Conservation (phyloP, 345 rosid genomes). For the Heritiera littoralis region DNA sequence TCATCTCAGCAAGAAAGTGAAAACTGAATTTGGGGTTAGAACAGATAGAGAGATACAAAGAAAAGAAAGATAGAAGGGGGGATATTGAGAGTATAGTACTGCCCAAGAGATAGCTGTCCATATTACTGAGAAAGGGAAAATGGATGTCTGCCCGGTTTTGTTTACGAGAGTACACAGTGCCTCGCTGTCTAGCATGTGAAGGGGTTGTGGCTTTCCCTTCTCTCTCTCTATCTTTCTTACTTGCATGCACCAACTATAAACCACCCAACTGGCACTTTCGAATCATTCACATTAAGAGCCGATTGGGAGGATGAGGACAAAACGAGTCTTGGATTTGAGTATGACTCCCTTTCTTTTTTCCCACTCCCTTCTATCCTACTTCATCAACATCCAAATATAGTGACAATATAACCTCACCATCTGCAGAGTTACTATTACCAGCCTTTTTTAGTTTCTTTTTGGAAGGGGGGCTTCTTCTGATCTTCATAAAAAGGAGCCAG, state of each 20-base stretch:
- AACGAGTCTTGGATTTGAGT: conserved; percentile 31
- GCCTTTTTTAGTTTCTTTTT: background rate
- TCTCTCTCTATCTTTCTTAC: conserved; percentile 22
- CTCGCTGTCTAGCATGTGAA: conserved; percentile 73
- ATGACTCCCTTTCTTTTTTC: conserved; percentile 29
- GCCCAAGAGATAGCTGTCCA: conserved; percentile 36
- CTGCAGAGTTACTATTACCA: background rate
- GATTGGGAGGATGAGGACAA: conserved; percentile 36
- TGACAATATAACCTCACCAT: conserved; percentile 16
- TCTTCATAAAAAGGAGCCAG: conserved; percentile 14
- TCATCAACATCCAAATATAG: conserved; percentile 13
- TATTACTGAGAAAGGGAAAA: conserved; percentile 34
- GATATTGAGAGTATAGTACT: background rate
- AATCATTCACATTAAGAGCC: conserved; percentile 30
- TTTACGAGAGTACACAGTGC: conserved; percentile 51
- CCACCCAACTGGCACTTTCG: conserved; percentile 47
- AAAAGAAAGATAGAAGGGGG: background rate
- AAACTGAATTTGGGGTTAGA: background rate
- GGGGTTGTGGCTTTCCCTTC: conserved; percentile 28
- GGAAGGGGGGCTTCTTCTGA: background rate
- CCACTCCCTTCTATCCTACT: conserved; percentile 9
- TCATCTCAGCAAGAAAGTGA: background rate
- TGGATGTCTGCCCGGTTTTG: conserved; percentile 50
- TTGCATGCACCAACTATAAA: conserved; percentile 27
- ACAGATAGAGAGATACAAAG: background rate